Percentiles rank a stretch among this genome's conserved stretches.
Conservation (phyloP, 2,329 filamentous ascomycete genomes). For the Aureobasidium lini region DNA sequence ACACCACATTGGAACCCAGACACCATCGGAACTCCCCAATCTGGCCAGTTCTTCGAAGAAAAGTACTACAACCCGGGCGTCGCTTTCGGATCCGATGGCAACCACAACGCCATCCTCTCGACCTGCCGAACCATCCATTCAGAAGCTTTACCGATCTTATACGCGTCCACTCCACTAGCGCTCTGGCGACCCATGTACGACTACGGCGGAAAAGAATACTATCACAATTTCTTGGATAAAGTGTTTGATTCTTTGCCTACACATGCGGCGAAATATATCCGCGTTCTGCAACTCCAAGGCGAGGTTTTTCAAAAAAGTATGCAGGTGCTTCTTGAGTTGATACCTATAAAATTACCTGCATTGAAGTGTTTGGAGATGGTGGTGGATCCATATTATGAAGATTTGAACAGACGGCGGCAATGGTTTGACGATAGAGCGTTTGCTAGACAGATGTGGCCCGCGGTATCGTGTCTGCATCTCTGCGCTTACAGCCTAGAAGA, state of each 20-base stretch:
- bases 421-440: neutral
- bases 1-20: neutral
- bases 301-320: neutral
- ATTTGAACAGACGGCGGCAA: neutral
- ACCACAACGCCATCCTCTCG: neutral
- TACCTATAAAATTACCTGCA: neutral
- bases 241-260: neutral
- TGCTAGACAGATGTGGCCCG: neutral
- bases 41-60: neutral
- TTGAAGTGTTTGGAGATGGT: neutral
- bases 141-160: neutral
- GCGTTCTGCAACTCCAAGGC: neutral
- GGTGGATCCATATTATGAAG: neutral
- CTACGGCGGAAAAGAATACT: neutral
- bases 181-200: conserved; percentile 1
- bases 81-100: neutral
- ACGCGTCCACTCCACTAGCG: neutral
- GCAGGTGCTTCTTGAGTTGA: neutral
- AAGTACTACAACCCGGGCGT: neutral
- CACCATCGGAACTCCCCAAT: neutral
- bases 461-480: neutral
- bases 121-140: neutral
- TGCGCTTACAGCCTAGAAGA: neutral
- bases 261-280: neutral
- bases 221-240: neutral